Conservation (phyloP, 192 early-diverging fungal species). For the Entomortierella beljakovae region DNA sequence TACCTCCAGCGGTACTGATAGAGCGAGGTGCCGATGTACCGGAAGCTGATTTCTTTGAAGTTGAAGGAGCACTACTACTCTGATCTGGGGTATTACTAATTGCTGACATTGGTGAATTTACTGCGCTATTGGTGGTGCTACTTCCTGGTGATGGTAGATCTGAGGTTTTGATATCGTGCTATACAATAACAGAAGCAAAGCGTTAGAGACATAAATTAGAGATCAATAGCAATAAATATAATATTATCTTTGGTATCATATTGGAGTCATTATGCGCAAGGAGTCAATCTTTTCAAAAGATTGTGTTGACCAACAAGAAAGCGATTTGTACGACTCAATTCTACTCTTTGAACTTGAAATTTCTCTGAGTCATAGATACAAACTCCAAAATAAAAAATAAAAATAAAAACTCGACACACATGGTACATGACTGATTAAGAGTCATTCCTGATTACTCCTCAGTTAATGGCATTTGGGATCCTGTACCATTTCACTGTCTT, state of each 20-base stretch:
- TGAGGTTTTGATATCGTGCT: slow-evolving; percentile 48
- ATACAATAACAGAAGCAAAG: not conserved
- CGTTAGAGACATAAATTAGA: not conserved
- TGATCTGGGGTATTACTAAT: slow-evolving; percentile 49
- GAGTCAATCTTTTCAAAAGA: too few species aligned
- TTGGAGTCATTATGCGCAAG: slow-evolving; percentile 10
- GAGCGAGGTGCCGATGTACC: slow-evolving; percentile 22
- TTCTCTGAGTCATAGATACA: slow-evolving; percentile 38
- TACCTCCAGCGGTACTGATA: slow-evolving; percentile 40
- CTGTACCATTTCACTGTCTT: not conserved
- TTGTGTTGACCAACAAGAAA: too few species aligned
- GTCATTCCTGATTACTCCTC: not conserved
- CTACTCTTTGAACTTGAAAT: too few species aligned
- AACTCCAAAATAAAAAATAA: slow-evolving; percentile 1
- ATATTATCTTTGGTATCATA: not conserved
- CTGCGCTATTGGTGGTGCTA: slow-evolving; percentile 30
- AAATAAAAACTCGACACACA: not conserved
- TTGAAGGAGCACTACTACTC: not conserved
- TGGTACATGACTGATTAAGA: slow-evolving; percentile 16
- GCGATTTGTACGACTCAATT: too few species aligned
- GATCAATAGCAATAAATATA: not conserved
- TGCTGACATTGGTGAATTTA: slow-evolving; percentile 41
- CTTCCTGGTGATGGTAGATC: slow-evolving; percentile 46
- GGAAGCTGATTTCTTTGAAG: not conserved
- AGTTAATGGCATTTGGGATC: slow-evolving; percentile 2